These are phyloP conservation scores for Allantophomopsis cytisporea DNA, from an alignment of 2,329 filamentous ascomycete species.

Conservation along the genomic window DNA sequence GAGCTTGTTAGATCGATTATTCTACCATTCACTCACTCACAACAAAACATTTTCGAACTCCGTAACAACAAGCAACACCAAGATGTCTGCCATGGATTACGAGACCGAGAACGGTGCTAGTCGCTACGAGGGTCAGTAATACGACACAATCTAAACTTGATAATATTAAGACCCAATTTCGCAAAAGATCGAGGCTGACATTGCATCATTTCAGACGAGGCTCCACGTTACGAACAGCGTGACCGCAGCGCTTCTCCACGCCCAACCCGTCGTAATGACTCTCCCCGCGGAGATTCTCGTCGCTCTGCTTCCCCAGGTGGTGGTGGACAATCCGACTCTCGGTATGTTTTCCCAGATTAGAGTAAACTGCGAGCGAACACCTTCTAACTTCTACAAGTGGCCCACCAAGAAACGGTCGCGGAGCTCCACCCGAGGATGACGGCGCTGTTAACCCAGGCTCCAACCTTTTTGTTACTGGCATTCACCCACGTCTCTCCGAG, in stretches of 20 bases:
- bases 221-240: constrained; percentile 47
- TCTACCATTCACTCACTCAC: neutral
- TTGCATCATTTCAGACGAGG: constrained; percentile 35
- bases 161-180: neutral
- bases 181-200: constrained; percentile 7
- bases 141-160: neutral
- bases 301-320: constrained; percentile 48
- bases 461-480: constrained; percentile 97
- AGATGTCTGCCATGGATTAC: constrained; percentile 52
- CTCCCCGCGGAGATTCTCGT: constrained; percentile 39
- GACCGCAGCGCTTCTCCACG: constrained; percentile 54
- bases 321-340: constrained; percentile 29
- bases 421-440: constrained; percentile 44
- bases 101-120: constrained; percentile 52
- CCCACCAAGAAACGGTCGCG: constrained; percentile 37
- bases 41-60: neutral
- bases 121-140: constrained; percentile 44
- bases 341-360: constrained; percentile 21
- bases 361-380: neutral
- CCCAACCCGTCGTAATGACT: constrained; percentile 39
- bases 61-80: neutral
- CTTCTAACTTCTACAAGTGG: constrained; percentile 16
- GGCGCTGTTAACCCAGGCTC: constrained; percentile 85
- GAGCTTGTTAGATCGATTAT: neutral
- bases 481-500: constrained; percentile 84